These are phyloP conservation scores for Fomitopsis serialis DNA, from an alignment of 768 basidiomycete genomes.

Conservation along the genomic window DNA sequence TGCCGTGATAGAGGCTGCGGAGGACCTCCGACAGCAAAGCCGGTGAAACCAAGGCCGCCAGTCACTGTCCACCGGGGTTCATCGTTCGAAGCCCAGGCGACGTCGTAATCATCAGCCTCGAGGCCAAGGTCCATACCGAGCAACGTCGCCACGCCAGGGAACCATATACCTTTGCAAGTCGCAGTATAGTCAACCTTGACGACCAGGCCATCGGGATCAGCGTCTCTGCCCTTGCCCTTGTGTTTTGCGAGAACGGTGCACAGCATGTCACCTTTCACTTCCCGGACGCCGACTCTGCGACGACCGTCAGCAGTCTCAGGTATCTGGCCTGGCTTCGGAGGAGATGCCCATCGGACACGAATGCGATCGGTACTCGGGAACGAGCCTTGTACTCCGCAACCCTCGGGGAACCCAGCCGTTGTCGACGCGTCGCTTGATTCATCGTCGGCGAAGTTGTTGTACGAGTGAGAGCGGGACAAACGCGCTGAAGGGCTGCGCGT, in stretches of 20 bases:
- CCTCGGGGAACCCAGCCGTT: constrained; percentile 49
- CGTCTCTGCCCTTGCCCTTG: constrained; percentile 20
- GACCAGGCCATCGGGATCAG: constrained; percentile 43
- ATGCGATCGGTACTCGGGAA: constrained; percentile 76
- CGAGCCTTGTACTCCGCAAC: constrained; percentile 66
- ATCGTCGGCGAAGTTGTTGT: constrained; percentile 73
- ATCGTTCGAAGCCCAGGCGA: constrained; percentile 55
- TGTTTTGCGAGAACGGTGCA: constrained; percentile 52
- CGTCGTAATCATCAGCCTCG: constrained; percentile 62
- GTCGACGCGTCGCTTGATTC: constrained; percentile 72
- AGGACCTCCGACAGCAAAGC: constrained; percentile 53
- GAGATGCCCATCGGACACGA: constrained; percentile 75
- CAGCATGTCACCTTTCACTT: constrained; percentile 62
- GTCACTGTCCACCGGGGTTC: constrained; percentile 53
- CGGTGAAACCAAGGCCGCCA: constrained; percentile 66
- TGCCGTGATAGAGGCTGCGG: constrained; percentile 17
- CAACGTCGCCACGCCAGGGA: constrained; percentile 76
- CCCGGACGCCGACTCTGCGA: constrained; percentile 63
- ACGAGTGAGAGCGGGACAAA: constrained; percentile 51
- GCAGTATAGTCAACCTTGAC: constrained; percentile 69
- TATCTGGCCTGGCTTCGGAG: constrained; percentile 42
- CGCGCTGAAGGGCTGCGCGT: constrained; percentile 46
- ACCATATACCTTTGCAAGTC: constrained; percentile 74
- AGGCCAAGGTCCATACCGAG: constrained; percentile 74
- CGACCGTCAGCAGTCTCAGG: constrained; percentile 45